Base-by-base conservation (phyloP, 2,329 filamentous ascomycete genomes). In the Sporothrix sp. region DNA sequence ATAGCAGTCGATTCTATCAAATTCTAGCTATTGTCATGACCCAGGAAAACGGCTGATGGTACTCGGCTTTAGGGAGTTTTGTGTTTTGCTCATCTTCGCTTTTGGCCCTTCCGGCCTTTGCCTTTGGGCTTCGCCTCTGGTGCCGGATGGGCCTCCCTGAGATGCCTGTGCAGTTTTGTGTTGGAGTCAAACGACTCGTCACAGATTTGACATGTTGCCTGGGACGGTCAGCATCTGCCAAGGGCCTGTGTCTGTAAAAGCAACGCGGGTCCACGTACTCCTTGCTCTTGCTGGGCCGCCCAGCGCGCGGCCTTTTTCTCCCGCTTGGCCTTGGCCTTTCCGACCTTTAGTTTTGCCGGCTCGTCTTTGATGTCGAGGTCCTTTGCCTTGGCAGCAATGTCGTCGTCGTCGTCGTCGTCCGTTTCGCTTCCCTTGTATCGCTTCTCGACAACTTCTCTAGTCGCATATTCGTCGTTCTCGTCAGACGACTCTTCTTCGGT, bases 351-450 rank as follows among this genome's bases (percentile, higher is more conserved):
- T 20, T 74, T 70, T 3, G 87, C 86, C 56, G 83, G 76, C 2
- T 39, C 18, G 10, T 85, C 77, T 14, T 95, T 71, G 1, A 81
- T 71, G 1, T 82, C 78, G 2, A 80, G 77, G 62, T 94, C 88
- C 63, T 93, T 84, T 60, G 95, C 86, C 52, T 94, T 76, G 56
- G 94, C 85, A 2, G 14, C 27, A 32, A 87, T 88, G 16, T 23
- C 23, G 38, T 44, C 46, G 30, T 40, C 30, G 7, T 46, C 30
- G 25, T 44, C 40, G 11, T 45, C 46, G 1, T 11, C 21, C 4
- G 6, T 10, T 16, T 6, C 23, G 13, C 11, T n/a, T n/a, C 28
- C 23, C 11, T 43, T 18, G 40, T 76, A 62, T 7, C 72, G 67
- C 35, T 66, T 63, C 51, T 71, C 66, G 6, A 76, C 65, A 4